Evolutionary conservation across 108 stramenopile genomes (phyloP).

Genomic region (Skeletonema potamos): DNA sequence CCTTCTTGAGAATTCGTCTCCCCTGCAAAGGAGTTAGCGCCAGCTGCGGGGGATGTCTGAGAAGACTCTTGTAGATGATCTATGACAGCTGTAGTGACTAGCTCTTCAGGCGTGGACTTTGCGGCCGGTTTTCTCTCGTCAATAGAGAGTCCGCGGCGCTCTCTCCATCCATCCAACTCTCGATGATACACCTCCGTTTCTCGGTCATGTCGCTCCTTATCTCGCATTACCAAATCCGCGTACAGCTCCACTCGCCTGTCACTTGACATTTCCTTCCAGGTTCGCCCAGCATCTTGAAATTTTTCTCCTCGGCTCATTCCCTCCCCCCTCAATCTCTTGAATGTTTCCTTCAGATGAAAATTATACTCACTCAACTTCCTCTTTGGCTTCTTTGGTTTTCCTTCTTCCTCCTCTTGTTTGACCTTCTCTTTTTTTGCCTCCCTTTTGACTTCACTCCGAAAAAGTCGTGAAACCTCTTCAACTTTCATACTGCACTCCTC

Average conservation of each 20-base stretch:
- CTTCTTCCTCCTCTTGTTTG: background rate
- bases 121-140: background rate
- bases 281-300: background rate
- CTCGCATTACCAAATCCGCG: background rate
- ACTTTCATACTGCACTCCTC: too few species aligned
- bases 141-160: background rate
- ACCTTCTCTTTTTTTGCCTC: background rate
- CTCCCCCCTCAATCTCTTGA: background rate
- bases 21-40: too few species aligned
- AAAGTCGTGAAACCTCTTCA: too few species aligned
- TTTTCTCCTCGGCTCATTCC: background rate
- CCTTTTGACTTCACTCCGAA: too few species aligned
- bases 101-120: background rate
- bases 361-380: background rate
- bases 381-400: background rate
- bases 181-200: too few species aligned
- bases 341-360: background rate
- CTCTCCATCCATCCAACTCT: background rate
- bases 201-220: background rate
- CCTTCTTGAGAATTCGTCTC: too few species aligned
- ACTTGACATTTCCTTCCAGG: background rate
- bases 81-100: too few species aligned
- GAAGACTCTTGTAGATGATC: too few species aligned
- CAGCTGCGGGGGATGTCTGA: too few species aligned
- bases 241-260: background rate